A percentile compares a stretch with the other conserved stretches of the same genome.
Evolutionary conservation across 495 filamentous ascomycete genomes (phyloP).

Genomic region (Glutinoglossum americanum): DNA sequence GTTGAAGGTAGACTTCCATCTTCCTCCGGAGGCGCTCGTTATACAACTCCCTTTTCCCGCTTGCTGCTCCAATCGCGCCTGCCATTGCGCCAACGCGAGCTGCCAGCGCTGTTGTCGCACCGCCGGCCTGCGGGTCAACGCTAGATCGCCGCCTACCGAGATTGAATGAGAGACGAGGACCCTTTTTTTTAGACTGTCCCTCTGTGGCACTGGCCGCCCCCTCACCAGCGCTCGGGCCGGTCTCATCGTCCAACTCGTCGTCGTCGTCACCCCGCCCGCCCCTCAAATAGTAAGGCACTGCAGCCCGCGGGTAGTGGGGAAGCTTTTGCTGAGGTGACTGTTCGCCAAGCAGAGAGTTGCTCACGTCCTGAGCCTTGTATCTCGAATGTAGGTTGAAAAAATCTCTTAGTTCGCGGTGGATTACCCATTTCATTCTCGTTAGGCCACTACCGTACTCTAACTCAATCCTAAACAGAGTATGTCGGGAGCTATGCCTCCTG

Average conservation of each 20-base stretch:
- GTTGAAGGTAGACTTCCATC: conserved; percentile 78
- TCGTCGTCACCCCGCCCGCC: conserved; percentile 58
- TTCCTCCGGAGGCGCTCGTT: conserved; percentile 59
- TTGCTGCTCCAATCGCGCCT: conserved; percentile 15
- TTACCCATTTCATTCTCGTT: conserved; percentile 93
- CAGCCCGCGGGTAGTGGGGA: conserved; percentile 69
- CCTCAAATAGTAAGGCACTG: conserved; percentile 69
- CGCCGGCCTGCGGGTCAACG: conserved; percentile 22
- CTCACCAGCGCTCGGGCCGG: conserved; percentile 32
- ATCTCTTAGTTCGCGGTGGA: conserved; percentile 66
- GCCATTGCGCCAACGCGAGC: conserved; percentile 17
- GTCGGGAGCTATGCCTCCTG: conserved; percentile 41
- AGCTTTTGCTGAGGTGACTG: conserved; percentile 39
- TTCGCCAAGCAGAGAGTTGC: conserved; percentile 39
- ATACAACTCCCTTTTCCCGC: conserved; percentile 29
- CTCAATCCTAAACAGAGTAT: conserved; percentile 75
- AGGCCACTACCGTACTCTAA: conserved; percentile 91
- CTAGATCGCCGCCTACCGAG: conserved; percentile 34
- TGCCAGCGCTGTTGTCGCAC: conserved; percentile 20
- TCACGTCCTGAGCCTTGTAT: conserved; percentile 66
- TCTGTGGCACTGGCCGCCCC: conserved; percentile 38
- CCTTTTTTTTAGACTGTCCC: conserved; percentile 31
- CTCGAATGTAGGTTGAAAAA: conserved; percentile 84
- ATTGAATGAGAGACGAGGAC: conserved; percentile 39
- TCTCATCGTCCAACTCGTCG: conserved; percentile 51